Evolutionary conservation across 1,284 basidiomycete genomes (phyloP).

Genomic region (Afroboletus lepidellus): DNA sequence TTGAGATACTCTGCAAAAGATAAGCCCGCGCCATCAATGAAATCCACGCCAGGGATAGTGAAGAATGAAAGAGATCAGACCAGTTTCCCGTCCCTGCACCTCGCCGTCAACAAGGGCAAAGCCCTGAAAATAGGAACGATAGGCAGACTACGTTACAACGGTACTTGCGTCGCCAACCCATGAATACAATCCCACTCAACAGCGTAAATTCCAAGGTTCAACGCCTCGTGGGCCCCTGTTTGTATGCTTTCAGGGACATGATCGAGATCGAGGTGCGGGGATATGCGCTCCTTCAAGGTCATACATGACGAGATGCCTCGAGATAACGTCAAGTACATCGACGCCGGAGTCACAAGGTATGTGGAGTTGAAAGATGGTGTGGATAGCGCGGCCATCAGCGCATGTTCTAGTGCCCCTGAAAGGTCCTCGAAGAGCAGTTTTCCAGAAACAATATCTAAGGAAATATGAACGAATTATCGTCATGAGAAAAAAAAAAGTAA

Average conservation of each 20-base stretch:
- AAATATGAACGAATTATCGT: conserved; percentile 1
- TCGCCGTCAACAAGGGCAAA: not conserved
- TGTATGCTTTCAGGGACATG: conserved; percentile 36
- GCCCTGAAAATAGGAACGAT: not conserved
- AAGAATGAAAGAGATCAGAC: not conserved
- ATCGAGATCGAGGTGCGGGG: conserved; percentile 41
- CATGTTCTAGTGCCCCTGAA: conserved; percentile 25
- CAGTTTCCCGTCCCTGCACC: not conserved
- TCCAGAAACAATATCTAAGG: conserved; percentile 20
- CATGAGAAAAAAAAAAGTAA: not conserved
- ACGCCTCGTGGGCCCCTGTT: conserved; percentile 30
- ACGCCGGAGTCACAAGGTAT: conserved; percentile 34
- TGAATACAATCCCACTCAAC: conserved; percentile 16
- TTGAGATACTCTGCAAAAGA: not conserved
- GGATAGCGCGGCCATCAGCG: conserved; percentile 20
- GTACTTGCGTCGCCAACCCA: not conserved
- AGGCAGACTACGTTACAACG: conserved; percentile 3
- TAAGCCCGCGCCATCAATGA: not conserved
- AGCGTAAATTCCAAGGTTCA: conserved; percentile 35
- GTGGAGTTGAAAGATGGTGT: conserved; percentile 10
- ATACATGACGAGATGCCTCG: conserved; percentile 23
- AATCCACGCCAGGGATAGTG: too few relatives aligned
- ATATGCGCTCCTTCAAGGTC: conserved; percentile 24
- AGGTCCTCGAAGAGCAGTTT: conserved; percentile 25
- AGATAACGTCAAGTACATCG: conserved; percentile 23